These are phyloP conservation scores for Neoscytalidium dimidiatum DNA, from an alignment of 2,329 filamentous ascomycete species.

Conservation along the genomic window DNA sequence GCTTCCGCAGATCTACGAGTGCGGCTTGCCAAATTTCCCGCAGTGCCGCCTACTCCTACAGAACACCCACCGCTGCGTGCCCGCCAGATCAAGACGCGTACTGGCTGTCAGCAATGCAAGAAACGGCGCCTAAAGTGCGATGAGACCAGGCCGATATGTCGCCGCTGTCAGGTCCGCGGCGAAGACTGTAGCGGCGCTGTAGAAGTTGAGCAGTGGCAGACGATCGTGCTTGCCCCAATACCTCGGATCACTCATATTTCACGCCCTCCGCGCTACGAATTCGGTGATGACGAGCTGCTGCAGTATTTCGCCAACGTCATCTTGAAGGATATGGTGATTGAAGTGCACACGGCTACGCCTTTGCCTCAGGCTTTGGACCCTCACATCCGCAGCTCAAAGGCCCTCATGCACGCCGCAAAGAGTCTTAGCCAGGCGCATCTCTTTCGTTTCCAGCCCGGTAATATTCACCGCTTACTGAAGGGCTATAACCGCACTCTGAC, in stretches of 20 bases:
- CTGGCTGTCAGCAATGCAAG: conserved; percentile 19
- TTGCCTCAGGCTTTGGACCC: not conserved
- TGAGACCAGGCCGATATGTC: conserved; percentile 16
- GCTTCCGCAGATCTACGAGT: not conserved
- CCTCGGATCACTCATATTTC: not conserved
- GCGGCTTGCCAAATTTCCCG: not conserved
- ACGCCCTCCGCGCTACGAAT: not conserved
- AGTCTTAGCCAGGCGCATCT: not conserved
- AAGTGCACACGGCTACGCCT: not conserved
- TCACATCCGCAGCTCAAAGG: not conserved
- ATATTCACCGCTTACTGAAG: not conserved
- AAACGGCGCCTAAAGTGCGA: conserved; percentile 20
- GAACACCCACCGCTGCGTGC: not conserved
- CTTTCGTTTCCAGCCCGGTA: not conserved
- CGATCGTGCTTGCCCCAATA: not conserved
- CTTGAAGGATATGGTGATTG: not conserved
- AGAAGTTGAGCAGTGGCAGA: not conserved
- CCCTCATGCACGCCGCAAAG: not conserved
- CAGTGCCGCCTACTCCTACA: not conserved
- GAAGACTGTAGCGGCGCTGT: conserved; percentile 6
- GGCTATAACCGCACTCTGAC: not conserved
- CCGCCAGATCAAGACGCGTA: conserved; percentile 9
- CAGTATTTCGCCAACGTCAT: not conserved
- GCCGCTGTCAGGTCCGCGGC: conserved; percentile 8
- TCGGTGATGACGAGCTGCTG: not conserved